These are phyloP conservation scores for Camelina laxa DNA, from an alignment of 345 rosid genomes.

Conservation along the genomic window DNA sequence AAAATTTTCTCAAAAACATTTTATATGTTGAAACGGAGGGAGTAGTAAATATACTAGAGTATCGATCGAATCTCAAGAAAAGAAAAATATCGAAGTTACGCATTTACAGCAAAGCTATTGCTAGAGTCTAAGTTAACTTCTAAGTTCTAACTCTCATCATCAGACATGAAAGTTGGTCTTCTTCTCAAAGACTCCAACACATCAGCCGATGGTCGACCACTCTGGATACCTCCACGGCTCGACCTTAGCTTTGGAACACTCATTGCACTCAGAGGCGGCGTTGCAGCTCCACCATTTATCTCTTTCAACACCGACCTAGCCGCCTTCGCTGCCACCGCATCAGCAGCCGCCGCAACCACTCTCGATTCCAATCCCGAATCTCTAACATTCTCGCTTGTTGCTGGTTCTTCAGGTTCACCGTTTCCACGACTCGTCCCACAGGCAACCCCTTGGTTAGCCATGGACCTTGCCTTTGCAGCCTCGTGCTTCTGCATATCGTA, in stretches of 20 bases:
- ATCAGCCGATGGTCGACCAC: constrained; percentile 54
- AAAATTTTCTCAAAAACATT: no score
- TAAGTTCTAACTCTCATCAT: constrained; percentile 57
- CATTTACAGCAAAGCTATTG: constrained; percentile 27
- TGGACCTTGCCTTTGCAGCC: constrained; percentile 62
- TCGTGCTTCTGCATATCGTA: constrained; percentile 94
- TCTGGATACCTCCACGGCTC: constrained; percentile 47
- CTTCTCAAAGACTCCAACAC: constrained; percentile 85
- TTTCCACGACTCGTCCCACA: constrained; percentile 42
- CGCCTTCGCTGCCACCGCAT: constrained; percentile 63
- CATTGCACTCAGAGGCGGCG: constrained; percentile 77
- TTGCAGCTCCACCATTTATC: constrained; percentile 60
- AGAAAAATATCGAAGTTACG: neutral
- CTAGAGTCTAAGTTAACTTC: neutral
- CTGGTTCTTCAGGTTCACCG: constrained; percentile 33
- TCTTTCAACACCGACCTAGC: constrained; percentile 77
- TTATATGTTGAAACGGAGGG: no score
- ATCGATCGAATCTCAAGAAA: no score
- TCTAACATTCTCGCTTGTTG: constrained; percentile 32
- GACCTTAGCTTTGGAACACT: constrained; percentile 72
- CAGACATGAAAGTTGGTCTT: constrained; percentile 64
- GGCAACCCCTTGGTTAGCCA: constrained; percentile 58
- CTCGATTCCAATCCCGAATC: constrained; percentile 43
- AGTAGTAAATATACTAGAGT: no score
- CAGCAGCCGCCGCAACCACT: constrained; percentile 71